Conservation (phyloP, 805 yeast genomes). For the Saccharomycopsis babjevae region DNA sequence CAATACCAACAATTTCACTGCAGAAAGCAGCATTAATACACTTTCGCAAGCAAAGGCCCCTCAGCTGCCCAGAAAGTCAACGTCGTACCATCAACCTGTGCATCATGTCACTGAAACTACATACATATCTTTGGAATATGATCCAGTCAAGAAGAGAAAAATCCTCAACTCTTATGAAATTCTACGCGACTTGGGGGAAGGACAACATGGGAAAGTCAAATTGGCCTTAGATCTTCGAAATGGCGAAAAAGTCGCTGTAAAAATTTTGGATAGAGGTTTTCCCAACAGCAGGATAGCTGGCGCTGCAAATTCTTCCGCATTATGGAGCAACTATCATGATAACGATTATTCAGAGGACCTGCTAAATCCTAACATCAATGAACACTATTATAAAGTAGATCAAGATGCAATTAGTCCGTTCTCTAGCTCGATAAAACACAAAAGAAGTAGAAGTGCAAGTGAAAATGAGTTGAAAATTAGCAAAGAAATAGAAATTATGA, state of each 20-base stretch:
- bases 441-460: constrained; percentile 19
- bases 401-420: not conserved
- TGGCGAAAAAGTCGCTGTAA: constrained; percentile 75
- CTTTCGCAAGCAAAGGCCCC: not conserved
- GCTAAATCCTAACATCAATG: not conserved
- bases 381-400: not conserved
- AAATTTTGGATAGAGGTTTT: constrained; percentile 71
- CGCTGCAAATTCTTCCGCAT: not conserved
- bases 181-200: constrained; percentile 76
- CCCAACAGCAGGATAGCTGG: constrained; percentile 29
- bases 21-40: not conserved
- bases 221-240: constrained; percentile 66
- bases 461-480: constrained; percentile 62
- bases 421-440: not conserved
- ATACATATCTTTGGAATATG: constrained; percentile 72
- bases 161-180: constrained; percentile 86
- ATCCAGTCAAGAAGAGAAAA: constrained; percentile 75
- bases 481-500: constrained; percentile 87
- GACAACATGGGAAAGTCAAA: constrained; percentile 99
- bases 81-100: constrained; percentile 21
- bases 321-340: constrained; percentile 29
- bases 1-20: not conserved
- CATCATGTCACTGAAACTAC: constrained; percentile 68
- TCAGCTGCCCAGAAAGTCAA: constrained; percentile 2
- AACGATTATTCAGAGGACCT: not conserved